Evolutionary conservation across 2,329 filamentous ascomycete genomes (phyloP).

Genomic region (Nothopassalora personata): DNA sequence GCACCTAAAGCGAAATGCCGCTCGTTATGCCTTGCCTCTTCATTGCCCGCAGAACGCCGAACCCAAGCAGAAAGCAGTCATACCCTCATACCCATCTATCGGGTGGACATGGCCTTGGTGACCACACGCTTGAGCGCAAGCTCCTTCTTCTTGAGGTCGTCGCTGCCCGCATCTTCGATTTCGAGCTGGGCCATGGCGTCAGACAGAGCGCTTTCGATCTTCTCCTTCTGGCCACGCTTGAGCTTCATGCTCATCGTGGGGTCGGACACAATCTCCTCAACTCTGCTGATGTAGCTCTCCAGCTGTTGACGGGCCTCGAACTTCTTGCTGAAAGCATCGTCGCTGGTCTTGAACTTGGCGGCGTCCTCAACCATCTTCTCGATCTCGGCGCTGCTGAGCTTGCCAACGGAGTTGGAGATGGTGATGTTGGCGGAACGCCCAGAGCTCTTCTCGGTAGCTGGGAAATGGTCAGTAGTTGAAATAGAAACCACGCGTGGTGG

Average conservation of each 20-base stretch:
- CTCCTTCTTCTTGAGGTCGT: slow-evolving; percentile 99
- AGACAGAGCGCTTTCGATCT: slow-evolving; percentile 94
- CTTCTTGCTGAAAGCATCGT: slow-evolving; percentile 98
- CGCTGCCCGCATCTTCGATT: slow-evolving; percentile 82
- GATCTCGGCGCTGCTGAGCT: slow-evolving; percentile 89
- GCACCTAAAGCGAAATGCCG: slow-evolving; percentile 13
- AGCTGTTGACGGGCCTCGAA: slow-evolving; percentile 99
- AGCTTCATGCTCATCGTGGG: slow-evolving; percentile 93
- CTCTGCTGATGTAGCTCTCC: slow-evolving; percentile 96
- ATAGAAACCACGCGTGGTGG: neutral
- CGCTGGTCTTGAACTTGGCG: slow-evolving; percentile 96
- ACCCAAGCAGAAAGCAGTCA: slow-evolving; percentile 8
- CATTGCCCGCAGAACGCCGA: slow-evolving; percentile 22
- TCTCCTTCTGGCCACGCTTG: slow-evolving; percentile 99
- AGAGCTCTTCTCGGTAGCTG: slow-evolving; percentile 90
- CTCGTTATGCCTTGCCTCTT: slow-evolving; percentile 14
- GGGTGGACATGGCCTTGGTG: slow-evolving; percentile 63
- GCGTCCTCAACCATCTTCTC: slow-evolving; percentile 97
- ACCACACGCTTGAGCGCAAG: slow-evolving; percentile 94
- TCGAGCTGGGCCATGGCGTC: slow-evolving; percentile 98
- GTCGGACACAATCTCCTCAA: slow-evolving; percentile 98
- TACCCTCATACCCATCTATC: slow-evolving; percentile 22
- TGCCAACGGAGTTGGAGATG: slow-evolving; percentile 98
- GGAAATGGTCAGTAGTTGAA: slow-evolving; percentile 77
- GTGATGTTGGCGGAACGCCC: slow-evolving; percentile 99